Conservation (phyloP, 2,329 filamentous ascomycete species). For the Calonectria honghensis region DNA sequence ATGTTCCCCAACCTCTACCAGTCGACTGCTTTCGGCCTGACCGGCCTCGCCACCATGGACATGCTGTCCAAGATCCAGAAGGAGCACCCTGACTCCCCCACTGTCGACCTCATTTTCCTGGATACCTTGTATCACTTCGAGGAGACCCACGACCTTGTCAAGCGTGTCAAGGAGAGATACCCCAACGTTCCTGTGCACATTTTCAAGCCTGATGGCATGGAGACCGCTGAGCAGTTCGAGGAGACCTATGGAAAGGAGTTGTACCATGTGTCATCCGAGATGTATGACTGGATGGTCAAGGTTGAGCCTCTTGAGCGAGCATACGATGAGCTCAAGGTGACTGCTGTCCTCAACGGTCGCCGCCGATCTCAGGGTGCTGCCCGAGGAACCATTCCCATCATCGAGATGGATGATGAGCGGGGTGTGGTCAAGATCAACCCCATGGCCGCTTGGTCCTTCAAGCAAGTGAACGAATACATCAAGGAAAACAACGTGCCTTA, state of each 20-base stretch:
- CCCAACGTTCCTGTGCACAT: constrained; percentile 88
- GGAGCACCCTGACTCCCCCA: constrained; percentile 75
- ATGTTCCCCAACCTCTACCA: constrained; percentile 93
- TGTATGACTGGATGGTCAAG: constrained; percentile 98
- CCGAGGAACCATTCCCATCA: constrained; percentile 90
- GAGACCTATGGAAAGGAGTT: constrained; percentile 86
- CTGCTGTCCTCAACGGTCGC: constrained; percentile 93
- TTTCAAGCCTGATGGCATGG: constrained; percentile 88
- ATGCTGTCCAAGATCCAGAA: constrained; percentile 86
- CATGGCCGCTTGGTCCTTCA: constrained; percentile 93
- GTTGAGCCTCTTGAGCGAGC: constrained; percentile 96
- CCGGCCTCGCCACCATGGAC: constrained; percentile 88
- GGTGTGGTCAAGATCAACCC: constrained; percentile 98
- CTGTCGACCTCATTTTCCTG: constrained; percentile 84
- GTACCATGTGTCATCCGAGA: constrained; percentile 89
- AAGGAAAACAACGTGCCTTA: constrained; percentile 92
- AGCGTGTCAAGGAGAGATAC: constrained; percentile 85
- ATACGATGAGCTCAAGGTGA: constrained; percentile 90
- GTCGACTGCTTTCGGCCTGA: constrained; percentile 88
- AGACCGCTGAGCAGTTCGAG: constrained; percentile 86
- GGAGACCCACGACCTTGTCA: constrained; percentile 84
- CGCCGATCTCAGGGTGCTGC: constrained; percentile 94
- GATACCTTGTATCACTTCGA: constrained; percentile 89
- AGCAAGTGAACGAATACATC: constrained; percentile 92
- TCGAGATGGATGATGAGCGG: constrained; percentile 91